Base-by-base conservation (phyloP, 2,329 filamentous ascomycete species). In the Colletotrichum coccodes region DNA sequence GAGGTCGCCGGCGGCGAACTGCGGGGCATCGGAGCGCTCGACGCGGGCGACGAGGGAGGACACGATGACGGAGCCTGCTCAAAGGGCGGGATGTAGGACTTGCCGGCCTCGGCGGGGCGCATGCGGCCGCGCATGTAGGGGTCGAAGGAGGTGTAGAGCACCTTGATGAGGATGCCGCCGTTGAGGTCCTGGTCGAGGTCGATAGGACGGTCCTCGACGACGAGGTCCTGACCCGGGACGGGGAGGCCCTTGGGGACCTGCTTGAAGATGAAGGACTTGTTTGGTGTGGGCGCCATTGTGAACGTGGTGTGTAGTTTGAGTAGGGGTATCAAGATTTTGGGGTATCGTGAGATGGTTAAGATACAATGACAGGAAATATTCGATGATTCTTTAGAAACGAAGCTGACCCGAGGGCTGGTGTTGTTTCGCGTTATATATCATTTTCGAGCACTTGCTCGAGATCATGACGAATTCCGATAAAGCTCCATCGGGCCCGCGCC, bases 101-200 rank as follows among this genome's bases (percentile, higher is more conserved):
- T 89, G 54, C 66, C 66, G 76, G 82, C 75, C 40, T 83, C 78
- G 7, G 92, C 76, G 54, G 85, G 80, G 54, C 93, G 90, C 92
- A 97, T 95, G 73, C 89, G 88, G 70, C 92, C 92, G 65, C 94
- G 92, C 84, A 93, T 89, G 83, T 97, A 97, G 2, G 94, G 94
- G 79, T 97, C 94, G 81, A 92, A 92, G 46, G 92, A 95, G 72
- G 90, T 85, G 79, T 92, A 94, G 75, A 91, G 87, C 73, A 92
- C 88, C 82, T 94, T 88, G 72, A 91, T 81, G 36, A 89, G 88
- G 56, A 97, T 79, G 46, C 94, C 91, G 71, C 92, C 91, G 50
- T 87, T 78, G 32, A 90, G 86, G 6, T 87, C 78, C 58, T 87
- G 83, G 28, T 89, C 81, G 72, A 90, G 80, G 77, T 96, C 92